phyloP scores from a whole-genome alignment of 2,329 filamentous ascomycete genomes.

The Didymella pinodella region DNA sequence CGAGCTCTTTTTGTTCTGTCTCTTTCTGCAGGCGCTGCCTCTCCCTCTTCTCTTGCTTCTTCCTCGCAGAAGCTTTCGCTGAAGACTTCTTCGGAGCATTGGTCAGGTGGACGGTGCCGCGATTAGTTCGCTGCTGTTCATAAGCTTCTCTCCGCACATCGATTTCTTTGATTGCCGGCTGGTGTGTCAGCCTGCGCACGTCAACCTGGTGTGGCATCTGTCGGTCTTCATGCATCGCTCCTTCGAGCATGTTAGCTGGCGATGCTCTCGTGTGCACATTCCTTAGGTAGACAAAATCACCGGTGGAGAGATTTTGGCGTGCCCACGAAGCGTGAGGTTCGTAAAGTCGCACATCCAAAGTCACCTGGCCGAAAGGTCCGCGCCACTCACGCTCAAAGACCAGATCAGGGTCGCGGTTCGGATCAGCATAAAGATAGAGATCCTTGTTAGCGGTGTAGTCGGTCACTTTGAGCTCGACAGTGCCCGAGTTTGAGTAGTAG shows the following conservation, averaged over 20 bases:
- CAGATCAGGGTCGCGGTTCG: constrained; percentile 34
- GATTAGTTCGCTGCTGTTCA: constrained; percentile 45
- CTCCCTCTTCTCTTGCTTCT: constrained; percentile 49
- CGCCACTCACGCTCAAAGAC: constrained; percentile 63
- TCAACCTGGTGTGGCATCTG: constrained; percentile 62
- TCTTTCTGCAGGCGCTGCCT: constrained; percentile 48
- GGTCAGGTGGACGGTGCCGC: constrained; percentile 25
- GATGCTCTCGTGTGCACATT: constrained; percentile 75
- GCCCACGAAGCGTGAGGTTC: constrained; percentile 70
- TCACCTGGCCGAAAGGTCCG: constrained; percentile 76
- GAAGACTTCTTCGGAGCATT: constrained; percentile 32
- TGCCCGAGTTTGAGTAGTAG: constrained; percentile 51
- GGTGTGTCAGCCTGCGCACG: constrained; percentile 52
- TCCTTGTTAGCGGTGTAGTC: constrained; percentile 59
- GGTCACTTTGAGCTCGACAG: constrained; percentile 41
- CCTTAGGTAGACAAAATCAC: constrained; percentile 69
- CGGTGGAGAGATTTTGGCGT: constrained; percentile 63
- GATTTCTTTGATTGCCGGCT: constrained; percentile 27
- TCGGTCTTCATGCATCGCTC: constrained; percentile 71
- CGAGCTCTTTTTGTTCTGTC: constrained; percentile 38
- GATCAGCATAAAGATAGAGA: constrained; percentile 65
- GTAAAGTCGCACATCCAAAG: constrained; percentile 75
- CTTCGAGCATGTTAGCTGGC: constrained; percentile 69
- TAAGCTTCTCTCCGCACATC: constrained; percentile 72
- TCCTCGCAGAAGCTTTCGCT: constrained; percentile 41